Percentiles rank a stretch among this genome's conserved stretches.
These are phyloP conservation scores for Paraglomus occultum DNA, from an alignment of 192 early-diverging fungal genomes.

Conservation along the genomic window DNA sequence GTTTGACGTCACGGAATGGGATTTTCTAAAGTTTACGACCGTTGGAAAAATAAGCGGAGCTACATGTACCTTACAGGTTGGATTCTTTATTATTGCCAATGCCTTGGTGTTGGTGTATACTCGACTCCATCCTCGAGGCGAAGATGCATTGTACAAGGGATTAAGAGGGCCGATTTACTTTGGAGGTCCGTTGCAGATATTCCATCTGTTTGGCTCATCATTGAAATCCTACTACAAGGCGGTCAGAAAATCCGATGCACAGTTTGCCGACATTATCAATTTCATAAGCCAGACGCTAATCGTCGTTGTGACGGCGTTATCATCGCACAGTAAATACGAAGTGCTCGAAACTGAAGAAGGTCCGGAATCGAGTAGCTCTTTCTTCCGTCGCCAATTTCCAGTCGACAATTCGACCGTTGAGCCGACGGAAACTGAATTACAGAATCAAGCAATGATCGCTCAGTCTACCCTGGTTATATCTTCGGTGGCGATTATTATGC, in stretches of 20 bases:
- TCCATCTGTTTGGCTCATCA: not conserved
- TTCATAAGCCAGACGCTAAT: conserved; percentile 1
- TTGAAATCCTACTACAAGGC: not conserved
- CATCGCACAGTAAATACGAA: not conserved
- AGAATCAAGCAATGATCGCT: not conserved
- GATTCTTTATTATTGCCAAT: conserved; percentile 6
- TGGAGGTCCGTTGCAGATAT: conserved; percentile 5
- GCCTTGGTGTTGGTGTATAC: not conserved
- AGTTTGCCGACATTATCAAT: not conserved
- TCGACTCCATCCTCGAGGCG: not conserved
- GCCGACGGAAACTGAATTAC: not conserved
- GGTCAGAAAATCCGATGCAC: conserved; percentile 7
- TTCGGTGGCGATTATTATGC: conserved; percentile 7
- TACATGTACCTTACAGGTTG: conserved; percentile 5
- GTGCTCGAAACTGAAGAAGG: not conserved
- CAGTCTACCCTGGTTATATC: conserved; percentile 1
- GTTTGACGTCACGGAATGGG: conserved; percentile 14
- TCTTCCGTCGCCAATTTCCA: not conserved
- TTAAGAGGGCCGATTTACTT: conserved; percentile 6
- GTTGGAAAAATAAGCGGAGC: conserved; percentile 12
- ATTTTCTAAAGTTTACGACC: not conserved
- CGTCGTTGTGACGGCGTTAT: not conserved
- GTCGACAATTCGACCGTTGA: not conserved
- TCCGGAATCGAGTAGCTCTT: not conserved
- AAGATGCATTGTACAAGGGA: not conserved